Conservation (phyloP, 768 basidiomycete genomes). For the Tricholomella constricta region DNA sequence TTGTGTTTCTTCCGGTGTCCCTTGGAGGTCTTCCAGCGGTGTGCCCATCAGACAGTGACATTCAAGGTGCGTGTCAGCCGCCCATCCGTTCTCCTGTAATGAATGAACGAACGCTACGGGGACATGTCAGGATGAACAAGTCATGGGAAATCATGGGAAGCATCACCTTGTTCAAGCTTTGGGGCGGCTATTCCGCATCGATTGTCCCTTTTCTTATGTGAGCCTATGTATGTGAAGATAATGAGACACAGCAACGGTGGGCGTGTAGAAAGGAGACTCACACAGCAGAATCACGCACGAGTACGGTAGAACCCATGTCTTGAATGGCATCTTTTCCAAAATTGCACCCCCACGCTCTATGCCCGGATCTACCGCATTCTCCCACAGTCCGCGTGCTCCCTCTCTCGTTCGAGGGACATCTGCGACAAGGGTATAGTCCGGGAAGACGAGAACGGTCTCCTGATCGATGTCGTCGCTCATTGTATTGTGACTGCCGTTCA, state of each 20-base stretch:
- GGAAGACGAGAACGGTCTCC: conserved; percentile 87
- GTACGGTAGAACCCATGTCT: conserved; percentile 86
- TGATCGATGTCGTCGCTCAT: conserved; percentile 62
- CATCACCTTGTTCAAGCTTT: conserved; percentile 70
- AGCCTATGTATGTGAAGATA: conserved; percentile 55
- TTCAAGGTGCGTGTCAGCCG: conserved; percentile 73
- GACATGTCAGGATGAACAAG: conserved; percentile 4
- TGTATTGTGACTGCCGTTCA: conserved; percentile 83
- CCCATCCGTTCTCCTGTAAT: conserved; percentile 72
- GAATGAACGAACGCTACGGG: conserved; percentile 59
- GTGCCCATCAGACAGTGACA: conserved; percentile 50
- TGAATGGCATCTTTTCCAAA: conserved; percentile 48
- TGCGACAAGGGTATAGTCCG: conserved; percentile 85
- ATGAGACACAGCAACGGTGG: conserved; percentile 7
- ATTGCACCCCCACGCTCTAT: conserved; percentile 49
- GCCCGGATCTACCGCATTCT: conserved; percentile 59
- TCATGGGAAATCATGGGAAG: conserved; percentile 18
- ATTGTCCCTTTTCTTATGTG: conserved; percentile 92
- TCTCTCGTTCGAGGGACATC: conserved; percentile 63
- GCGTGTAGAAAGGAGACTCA: conserved; percentile 42
- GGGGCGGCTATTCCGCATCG: conserved; percentile 88
- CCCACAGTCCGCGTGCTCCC: conserved; percentile 74
- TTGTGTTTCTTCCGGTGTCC: conserved; percentile 55
- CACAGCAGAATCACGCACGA: conserved; percentile 88
- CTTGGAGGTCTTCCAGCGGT: conserved; percentile 62